Conservation (phyloP, 2,329 filamentous ascomycete species). For the Fusarium sp. region DNA sequence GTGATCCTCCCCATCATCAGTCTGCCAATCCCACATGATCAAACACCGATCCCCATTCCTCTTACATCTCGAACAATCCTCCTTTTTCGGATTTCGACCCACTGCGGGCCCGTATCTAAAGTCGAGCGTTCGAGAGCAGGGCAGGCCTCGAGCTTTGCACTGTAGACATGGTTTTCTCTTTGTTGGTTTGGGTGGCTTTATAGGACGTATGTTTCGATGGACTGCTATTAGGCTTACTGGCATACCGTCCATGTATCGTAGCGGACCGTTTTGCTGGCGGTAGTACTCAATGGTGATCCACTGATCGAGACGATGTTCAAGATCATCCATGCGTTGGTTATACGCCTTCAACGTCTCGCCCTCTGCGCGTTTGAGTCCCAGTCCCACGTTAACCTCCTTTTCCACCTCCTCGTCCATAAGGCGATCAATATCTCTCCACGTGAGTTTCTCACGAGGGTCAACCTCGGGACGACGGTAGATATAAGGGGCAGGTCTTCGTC, state of each 20-base stretch:
- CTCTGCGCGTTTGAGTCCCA: slow-evolving; percentile 5
- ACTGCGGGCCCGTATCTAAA: not conserved
- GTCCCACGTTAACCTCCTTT: not conserved
- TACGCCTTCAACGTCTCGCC: slow-evolving; percentile 14
- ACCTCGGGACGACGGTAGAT: not conserved
- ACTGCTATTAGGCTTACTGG: slow-evolving; percentile 34
- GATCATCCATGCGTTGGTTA: slow-evolving; percentile 9
- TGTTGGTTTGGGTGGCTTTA: not conserved
- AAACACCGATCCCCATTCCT: slow-evolving; percentile 43
- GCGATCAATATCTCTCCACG: slow-evolving; percentile 14
- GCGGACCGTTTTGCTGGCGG: slow-evolving; percentile 14
- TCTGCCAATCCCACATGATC: slow-evolving; percentile 53
- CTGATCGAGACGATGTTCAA: slow-evolving; percentile 27
- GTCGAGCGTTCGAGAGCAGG: slow-evolving; percentile 39
- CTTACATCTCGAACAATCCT: slow-evolving; percentile 35
- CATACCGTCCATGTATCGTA: slow-evolving; percentile 46
- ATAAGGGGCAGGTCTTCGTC: not conserved
- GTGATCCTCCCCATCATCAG: slow-evolving; percentile 63
- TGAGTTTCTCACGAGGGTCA: not conserved
- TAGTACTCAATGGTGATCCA: slow-evolving; percentile 6
- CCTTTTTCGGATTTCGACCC: not conserved
- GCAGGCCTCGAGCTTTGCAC: slow-evolving; percentile 36
- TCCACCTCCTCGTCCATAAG: slow-evolving; percentile 19
- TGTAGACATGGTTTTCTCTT: slow-evolving; percentile 35
- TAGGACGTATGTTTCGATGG: slow-evolving; percentile 30